Evolutionary conservation across 805 yeast genomes (phyloP), one percentile per base, ranked within the genome.

Genomic region (Huiozyma naganishii): DNA sequence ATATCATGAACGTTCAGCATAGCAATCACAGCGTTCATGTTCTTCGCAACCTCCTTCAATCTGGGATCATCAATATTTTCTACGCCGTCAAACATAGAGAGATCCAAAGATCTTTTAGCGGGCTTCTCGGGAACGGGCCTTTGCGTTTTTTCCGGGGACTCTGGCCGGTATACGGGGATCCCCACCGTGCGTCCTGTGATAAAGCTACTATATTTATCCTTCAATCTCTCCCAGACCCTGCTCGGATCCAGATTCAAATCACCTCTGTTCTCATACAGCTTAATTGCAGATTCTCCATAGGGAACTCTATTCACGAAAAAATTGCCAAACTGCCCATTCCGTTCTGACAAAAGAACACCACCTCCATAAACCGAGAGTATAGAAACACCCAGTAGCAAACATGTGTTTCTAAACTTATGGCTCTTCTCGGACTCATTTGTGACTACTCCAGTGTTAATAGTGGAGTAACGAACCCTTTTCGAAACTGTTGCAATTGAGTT

Each of bases 251-350:
- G 39, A n/a, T 35, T 34, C 23, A 17, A 17, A 23, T 41, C 28
- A 32, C 37, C 13, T 30, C 36, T 17, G 39, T 54, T 51, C 50
- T 80, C 84, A 42, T 73, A 65, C 7, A 58, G 52, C 42, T 76
- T 74, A 29, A 80, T 71, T 29, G 74, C 62, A 23, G 63, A 61
- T 52, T 78, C 83, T 34, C 79, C 84, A 41, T 72, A 69, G 13
- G 92, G 92, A 38, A 81, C 74, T 46, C 73, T 73, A 50, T 79
- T 79, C 23, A 78, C 69, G 60, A 79, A 81, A 39, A 68, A 50
- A 51, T 81, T 85, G 51, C 76, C 79, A 57, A 80, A 71, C 12
- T 74, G 67, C 49, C 79, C 83, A 51, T 79, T 83, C 48, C 73
- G 65, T 29, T 77, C 65, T 10, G 87, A 69, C 45, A 72, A 63